phyloP scores from a whole-genome alignment of 768 basidiomycete genomes.

The Tricholoma terreum region DNA sequence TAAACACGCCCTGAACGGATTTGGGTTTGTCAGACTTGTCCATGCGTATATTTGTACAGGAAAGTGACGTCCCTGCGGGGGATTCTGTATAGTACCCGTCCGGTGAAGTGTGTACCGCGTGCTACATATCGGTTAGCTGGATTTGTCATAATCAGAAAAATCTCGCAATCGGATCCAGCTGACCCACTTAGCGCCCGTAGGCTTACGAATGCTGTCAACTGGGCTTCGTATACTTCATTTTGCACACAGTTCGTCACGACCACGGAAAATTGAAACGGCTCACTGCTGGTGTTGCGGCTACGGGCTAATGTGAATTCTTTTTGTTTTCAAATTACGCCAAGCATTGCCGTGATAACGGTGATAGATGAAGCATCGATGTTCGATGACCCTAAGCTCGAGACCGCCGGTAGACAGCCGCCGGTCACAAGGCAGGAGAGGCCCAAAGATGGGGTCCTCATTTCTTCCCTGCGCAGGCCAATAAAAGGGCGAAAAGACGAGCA shows the following conservation, averaged over 20 bases:
- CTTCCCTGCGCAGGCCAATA: no score
- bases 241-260: no score
- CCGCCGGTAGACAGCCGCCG: conserved; percentile 19
- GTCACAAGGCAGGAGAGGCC: conserved; percentile 6
- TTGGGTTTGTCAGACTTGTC: conserved; percentile 2
- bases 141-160: no score
- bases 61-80: background rate
- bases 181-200: background rate
- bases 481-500: no score
- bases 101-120: background rate
- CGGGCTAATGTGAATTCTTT: background rate
- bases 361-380: no score
- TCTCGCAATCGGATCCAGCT: background rate
- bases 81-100: no score
- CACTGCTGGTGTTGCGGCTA: no score
- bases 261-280: no score
- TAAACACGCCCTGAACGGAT: conserved; percentile 14
- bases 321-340: no score
- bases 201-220: background rate
- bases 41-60: background rate
- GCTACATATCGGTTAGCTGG: background rate
- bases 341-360: background rate
- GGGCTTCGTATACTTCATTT: no score
- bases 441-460: background rate
- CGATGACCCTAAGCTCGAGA: background rate